These are phyloP conservation scores for Colletotrichum costaricense DNA, from an alignment of 2,329 filamentous ascomycete genomes.

Conservation along the genomic window DNA sequence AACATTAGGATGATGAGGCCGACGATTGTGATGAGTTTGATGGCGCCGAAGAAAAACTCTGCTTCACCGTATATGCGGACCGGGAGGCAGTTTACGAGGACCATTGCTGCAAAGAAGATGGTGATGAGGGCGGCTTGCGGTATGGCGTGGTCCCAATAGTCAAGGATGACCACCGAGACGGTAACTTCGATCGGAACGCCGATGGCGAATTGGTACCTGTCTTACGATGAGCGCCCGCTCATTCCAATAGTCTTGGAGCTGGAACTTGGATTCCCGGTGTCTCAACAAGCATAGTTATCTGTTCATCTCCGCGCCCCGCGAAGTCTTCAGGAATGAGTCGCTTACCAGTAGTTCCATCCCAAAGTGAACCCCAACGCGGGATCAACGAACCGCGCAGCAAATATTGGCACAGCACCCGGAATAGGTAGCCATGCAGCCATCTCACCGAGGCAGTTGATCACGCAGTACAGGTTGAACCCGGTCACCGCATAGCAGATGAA, in stretches of 20 bases:
- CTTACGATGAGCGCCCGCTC: no score
- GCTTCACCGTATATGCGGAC: conserved; percentile 63
- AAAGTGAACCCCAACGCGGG: conserved; percentile 60
- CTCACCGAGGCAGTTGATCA: conserved; percentile 63
- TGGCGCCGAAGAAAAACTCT: conserved; percentile 61
- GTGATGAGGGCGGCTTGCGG: conserved; percentile 48
- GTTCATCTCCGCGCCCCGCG: no score
- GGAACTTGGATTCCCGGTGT: no score
- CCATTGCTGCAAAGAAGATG: conserved; percentile 49
- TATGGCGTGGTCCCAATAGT: conserved; percentile 52
- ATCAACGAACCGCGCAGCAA: conserved; percentile 60
- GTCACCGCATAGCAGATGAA: conserved; percentile 56
- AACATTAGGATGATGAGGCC: conserved; percentile 62
- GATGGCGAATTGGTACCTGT: conserved; percentile 57
- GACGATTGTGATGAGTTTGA: conserved; percentile 62
- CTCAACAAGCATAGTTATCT: no score
- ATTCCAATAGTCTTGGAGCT: no score
- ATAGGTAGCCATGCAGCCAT: conserved; percentile 72
- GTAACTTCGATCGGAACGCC: conserved; percentile 61
- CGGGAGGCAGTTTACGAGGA: conserved; percentile 51
- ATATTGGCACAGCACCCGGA: conserved; percentile 63
- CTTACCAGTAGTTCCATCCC: conserved; percentile 61
- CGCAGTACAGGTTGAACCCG: conserved; percentile 60
- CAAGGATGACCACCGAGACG: conserved; percentile 54
- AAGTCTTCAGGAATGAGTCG: no score